A percentile compares a stretch with the other conserved stretches of the same genome.
Conservation (phyloP, 257 asterid genomes). For the Plantago ovata region DNA sequence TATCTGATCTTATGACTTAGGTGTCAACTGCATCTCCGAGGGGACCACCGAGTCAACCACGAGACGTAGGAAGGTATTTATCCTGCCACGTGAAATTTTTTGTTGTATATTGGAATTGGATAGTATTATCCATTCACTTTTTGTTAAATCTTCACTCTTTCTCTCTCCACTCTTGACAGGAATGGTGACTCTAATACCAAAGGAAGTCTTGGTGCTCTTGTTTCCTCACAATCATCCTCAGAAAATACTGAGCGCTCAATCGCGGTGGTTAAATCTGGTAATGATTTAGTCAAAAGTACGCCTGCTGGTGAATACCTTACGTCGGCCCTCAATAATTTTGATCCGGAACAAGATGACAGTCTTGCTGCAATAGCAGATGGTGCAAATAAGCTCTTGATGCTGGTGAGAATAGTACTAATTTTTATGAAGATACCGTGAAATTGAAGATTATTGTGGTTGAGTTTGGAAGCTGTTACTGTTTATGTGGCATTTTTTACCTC, state of each 20-base stretch:
- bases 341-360: constrained; percentile 94
- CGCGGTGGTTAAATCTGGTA: constrained; percentile 74
- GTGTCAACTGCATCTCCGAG: constrained; percentile 65
- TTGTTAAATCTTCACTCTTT: background rate
- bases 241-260: constrained; percentile 59
- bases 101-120: background rate
- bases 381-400: constrained; percentile 98
- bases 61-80: constrained; percentile 62
- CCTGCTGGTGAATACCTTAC: constrained; percentile 99
- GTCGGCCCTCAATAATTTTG: constrained; percentile 88
- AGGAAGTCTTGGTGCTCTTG: constrained; percentile 53
- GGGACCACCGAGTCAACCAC: constrained; percentile 50
- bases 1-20: constrained; percentile 36
- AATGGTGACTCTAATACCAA: constrained; percentile 42
- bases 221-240: constrained; percentile 43
- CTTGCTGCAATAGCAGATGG: constrained; percentile 99
- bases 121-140: background rate
- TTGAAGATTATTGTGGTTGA: constrained; percentile 4
- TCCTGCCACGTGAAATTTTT: constrained; percentile 19
- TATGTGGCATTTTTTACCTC: background rate
- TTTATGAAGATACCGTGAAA: constrained; percentile 18
- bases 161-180: constrained; percentile 37
- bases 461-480: constrained; percentile 15
- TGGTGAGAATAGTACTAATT: constrained; percentile 55
- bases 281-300: constrained; percentile 73